Conservation (phyloP, 1,284 basidiomycete genomes). For the Sanghuangporus baumii region DNA sequence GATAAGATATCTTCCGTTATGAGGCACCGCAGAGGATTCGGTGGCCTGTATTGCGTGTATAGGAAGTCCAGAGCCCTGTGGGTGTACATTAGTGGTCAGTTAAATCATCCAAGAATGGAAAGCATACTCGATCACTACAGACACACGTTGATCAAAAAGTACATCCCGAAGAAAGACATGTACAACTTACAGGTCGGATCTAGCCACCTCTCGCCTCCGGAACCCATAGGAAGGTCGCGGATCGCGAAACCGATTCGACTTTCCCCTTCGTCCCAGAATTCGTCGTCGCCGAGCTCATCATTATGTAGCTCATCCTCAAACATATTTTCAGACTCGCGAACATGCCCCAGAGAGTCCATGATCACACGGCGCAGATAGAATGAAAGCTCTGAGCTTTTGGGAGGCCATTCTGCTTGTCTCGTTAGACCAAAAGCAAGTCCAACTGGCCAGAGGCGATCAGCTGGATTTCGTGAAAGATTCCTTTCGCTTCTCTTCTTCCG, state of each 20-base stretch:
- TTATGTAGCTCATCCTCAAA: not conserved
- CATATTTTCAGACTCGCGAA: conserved; percentile 27
- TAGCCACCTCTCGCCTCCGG: conserved; percentile 67
- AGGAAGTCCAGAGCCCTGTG: conserved; percentile 79
- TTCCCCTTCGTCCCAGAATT: conserved; percentile 59
- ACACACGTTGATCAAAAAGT: not conserved
- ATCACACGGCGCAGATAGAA: conserved; percentile 77
- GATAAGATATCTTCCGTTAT: conserved; percentile 64
- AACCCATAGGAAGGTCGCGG: conserved; percentile 58
- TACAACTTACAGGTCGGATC: conserved; percentile 61
- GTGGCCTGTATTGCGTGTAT: conserved; percentile 81
- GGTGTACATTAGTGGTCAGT: conserved; percentile 11
- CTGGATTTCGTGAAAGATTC: not conserved
- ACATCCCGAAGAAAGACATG: not conserved
- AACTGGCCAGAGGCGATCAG: conserved; percentile 50
- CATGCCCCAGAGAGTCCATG: conserved; percentile 53
- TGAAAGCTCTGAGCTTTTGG: conserved; percentile 76
- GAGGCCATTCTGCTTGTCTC: conserved; percentile 70
- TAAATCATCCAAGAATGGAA: not conserved
- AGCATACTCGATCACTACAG: conserved; percentile 51
- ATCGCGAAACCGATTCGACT: conserved; percentile 80
- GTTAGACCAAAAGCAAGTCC: conserved; percentile 69
- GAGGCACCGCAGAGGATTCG: conserved; percentile 61
- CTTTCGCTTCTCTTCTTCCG: not conserved
- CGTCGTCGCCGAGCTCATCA: conserved; percentile 19